Evolutionary conservation across 2,329 filamentous ascomycete species (phyloP).

Genomic region (Nakataea oryzae): DNA sequence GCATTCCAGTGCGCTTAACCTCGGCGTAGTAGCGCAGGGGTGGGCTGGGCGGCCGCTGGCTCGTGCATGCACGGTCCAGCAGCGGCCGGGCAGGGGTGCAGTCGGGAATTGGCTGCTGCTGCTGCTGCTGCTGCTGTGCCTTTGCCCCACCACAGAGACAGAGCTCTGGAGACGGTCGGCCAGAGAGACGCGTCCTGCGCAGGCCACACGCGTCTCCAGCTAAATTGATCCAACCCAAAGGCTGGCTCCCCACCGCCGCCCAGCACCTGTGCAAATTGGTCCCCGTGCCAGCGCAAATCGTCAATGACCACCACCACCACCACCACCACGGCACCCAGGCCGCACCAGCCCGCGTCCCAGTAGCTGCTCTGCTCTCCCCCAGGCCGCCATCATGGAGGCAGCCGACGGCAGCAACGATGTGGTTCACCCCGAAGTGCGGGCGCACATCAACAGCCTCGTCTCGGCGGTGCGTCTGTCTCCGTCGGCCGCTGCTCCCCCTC

Average conservation of each 20-base stretch:
- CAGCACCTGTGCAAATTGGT: no score
- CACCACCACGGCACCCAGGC: neutral
- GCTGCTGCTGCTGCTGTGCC: no score
- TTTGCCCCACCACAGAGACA: no score
- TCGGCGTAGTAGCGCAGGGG: conserved; percentile 1
- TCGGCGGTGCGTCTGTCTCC: conserved; percentile 60
- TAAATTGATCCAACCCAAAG: neutral
- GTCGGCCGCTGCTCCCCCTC: neutral
- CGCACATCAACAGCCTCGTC: conserved; percentile 86
- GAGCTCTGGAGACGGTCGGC: no score
- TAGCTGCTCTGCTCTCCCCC: conserved; percentile 1
- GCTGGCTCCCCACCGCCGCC: neutral
- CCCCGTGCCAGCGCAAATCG: no score
- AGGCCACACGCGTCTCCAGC: conserved; percentile 1
- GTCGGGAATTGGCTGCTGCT: neutral
- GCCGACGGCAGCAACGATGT: conserved; percentile 43
- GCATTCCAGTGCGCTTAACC: conserved; percentile 2
- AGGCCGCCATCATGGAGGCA: conserved; percentile 38
- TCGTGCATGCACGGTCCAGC: no score
- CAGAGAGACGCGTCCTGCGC: neutral
- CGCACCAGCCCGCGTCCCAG: neutral
- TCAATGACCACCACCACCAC: neutral
- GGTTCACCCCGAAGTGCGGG: conserved; percentile 86
- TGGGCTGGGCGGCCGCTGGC: neutral
- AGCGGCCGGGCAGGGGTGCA: neutral